Evolutionary conservation across 1,284 basidiomycete species (phyloP), one percentile per base, ranked within the genome.

Genomic region (Trichosporon sp.): DNA sequence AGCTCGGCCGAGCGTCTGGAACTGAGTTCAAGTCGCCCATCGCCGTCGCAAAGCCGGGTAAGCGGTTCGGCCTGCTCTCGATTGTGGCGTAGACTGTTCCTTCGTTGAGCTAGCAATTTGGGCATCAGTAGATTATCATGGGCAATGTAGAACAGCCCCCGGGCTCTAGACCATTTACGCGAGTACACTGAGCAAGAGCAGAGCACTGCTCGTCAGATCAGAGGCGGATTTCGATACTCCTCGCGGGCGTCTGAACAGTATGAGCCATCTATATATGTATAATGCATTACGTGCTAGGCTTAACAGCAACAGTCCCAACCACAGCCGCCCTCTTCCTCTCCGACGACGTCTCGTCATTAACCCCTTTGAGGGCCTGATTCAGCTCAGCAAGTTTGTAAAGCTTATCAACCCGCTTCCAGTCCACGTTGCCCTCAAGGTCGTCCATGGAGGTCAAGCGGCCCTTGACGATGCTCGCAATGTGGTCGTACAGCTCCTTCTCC

Each of bases 251-350:
- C n/a, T 31, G 23, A 6, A 54, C 14, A n/a, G 23, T 5, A 21
- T 4, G 10, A 34, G 56, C 14, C 31, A 21, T 33, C n/a, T 7
- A 29, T 23, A 58, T 23, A 16, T 27, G 25, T 9, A 40, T 10
- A 21, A 29, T 21, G 31, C n/a, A 23, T 65, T 69, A 81, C 54
- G 75, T 78, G 58, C 91, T 89, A 58, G 83, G 86, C 78, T 93
- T 93, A 85, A 89, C 89, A 54, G 91, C 91, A 13, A 92, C 89
- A 16, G 86, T 83, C 70, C 88, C 90, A 27, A 85, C 81, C 10
- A 90, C 87, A 32, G 92, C 85, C 61, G 87, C 85, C 73, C 90
- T 85, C 29, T 80, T 83, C 63, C 88, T 86, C 23, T 75, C 76
- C 0, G 60, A 44, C 6, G 71, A 34, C 25, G 75, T 67, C 5